Percentiles rank a stretch among this genome's conserved stretches.
Conservation (phyloP, 306 rosid species). For the Psophocarpus tetragonolobus region DNA sequence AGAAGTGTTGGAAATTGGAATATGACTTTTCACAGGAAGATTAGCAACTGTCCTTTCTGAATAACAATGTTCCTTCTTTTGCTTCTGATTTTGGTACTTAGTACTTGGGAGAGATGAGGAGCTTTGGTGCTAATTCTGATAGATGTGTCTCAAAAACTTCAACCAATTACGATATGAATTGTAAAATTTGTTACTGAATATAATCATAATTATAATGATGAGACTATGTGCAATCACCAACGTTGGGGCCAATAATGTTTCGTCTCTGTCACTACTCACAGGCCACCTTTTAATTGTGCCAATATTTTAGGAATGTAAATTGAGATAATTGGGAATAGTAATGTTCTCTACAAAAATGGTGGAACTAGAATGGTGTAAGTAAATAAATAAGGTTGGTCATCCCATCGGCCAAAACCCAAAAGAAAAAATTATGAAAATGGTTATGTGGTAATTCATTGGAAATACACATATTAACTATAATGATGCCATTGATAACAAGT, state of each 20-base stretch:
- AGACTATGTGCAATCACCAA: background rate
- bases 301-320: background rate
- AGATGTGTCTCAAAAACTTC: background rate
- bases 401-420: too few species aligned
- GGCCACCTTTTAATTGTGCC: background rate
- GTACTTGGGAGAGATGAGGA: background rate
- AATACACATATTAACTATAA: background rate
- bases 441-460: background rate
- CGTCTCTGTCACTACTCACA: background rate
- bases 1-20: background rate
- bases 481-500: background rate
- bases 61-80: background rate
- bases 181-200: too few species aligned
- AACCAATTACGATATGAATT: background rate
- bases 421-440: background rate
- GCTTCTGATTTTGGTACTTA: background rate
- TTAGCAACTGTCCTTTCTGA: slow-evolving; percentile 7
- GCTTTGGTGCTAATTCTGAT: background rate
- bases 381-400: background rate
- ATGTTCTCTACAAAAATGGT: background rate
- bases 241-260: background rate
- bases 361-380: background rate
- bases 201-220: background rate
- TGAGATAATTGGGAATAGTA: background rate
- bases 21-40: slow-evolving; percentile 16